Evolutionary conservation across 2,329 filamentous ascomycete genomes (phyloP).

Genomic region (Herpotrichia juniperi): DNA sequence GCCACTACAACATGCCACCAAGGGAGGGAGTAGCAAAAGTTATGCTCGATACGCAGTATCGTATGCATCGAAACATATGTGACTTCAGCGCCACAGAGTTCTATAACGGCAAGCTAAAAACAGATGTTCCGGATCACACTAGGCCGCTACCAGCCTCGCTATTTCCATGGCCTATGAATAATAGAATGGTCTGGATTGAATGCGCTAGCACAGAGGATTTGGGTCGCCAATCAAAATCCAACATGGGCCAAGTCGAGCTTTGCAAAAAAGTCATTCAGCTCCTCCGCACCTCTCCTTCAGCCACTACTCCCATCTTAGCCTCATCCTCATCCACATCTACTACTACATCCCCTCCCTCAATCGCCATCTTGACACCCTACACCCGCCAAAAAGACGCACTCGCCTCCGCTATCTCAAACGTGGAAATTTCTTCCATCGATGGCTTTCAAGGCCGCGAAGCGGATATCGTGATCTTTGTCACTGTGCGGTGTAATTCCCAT

Average conservation of each 20-base stretch:
- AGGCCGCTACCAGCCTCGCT: constrained; percentile 29
- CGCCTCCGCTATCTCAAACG: constrained; percentile 20
- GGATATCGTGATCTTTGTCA: constrained; percentile 52
- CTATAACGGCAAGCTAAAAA: constrained; percentile 46
- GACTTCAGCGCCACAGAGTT: constrained; percentile 50
- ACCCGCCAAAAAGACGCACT: constrained; percentile 45
- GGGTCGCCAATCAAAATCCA: constrained; percentile 48
- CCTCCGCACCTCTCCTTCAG: constrained; percentile 17
- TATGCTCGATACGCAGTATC: constrained; percentile 55
- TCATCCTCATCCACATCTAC: neutral
- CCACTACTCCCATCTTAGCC: neutral
- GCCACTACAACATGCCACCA: constrained; percentile 40
- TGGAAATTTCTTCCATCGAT: constrained; percentile 50
- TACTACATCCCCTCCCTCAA: constrained; percentile 21
- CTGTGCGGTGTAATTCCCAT: constrained; percentile 50
- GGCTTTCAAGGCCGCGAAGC: constrained; percentile 53
- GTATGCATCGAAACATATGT: constrained; percentile 52
- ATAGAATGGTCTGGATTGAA: constrained; percentile 46
- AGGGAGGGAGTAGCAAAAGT: constrained; percentile 31
- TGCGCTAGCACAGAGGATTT: constrained; percentile 45
- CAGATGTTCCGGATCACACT: constrained; percentile 30
- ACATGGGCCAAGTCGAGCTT: constrained; percentile 46
- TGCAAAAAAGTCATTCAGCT: constrained; percentile 44
- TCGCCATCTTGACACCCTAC: constrained; percentile 52
- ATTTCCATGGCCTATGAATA: constrained; percentile 24